A percentile compares a stretch with the other conserved stretches of the same genome.
phyloP scores from a whole-genome alignment of 2,329 filamentous ascomycete species.

The Aspergillus ochraceus region DNA sequence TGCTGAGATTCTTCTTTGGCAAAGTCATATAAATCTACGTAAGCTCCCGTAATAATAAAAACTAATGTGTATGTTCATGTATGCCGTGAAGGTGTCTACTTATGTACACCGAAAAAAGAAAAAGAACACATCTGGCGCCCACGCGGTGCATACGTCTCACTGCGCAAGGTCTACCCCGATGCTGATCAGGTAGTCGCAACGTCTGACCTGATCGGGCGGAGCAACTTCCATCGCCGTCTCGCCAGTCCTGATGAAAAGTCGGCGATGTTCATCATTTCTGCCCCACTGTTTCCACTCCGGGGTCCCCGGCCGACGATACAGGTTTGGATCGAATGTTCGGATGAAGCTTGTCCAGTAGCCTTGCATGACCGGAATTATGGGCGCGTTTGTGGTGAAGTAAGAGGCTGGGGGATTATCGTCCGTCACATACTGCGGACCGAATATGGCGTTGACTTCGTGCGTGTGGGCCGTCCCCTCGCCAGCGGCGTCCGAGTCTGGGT shows the following conservation, averaged over 20 bases:
- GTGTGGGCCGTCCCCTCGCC: conserved; percentile 69
- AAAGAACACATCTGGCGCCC: background rate
- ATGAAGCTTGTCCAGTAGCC: conserved; percentile 77
- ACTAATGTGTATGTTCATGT: background rate
- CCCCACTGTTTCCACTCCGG: conserved; percentile 55
- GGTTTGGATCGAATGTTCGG: conserved; percentile 65
- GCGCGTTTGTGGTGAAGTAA: conserved; percentile 58
- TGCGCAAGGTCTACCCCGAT: conserved; percentile 53
- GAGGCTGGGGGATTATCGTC: conserved; percentile 50
- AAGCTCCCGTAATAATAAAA: background rate
- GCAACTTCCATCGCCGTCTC: conserved; percentile 50
- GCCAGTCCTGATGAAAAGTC: conserved; percentile 48
- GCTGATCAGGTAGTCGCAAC: conserved; percentile 51
- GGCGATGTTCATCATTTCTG: conserved; percentile 25
- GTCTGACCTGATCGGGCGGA: conserved; percentile 37
- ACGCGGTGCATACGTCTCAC: conserved; percentile 24
- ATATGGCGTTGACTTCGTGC: conserved; percentile 66
- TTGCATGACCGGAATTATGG: conserved; percentile 62
- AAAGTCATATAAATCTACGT: background rate
- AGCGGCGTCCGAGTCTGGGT: conserved; percentile 51
- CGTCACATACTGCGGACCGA: conserved; percentile 59
- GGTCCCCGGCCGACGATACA: conserved; percentile 44
- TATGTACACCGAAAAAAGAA: background rate
- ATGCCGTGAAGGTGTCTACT: background rate
- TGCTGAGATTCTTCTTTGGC: background rate